Conservation (phyloP, 78 protist species). For the Blattamonas nauphoetae region DNA sequence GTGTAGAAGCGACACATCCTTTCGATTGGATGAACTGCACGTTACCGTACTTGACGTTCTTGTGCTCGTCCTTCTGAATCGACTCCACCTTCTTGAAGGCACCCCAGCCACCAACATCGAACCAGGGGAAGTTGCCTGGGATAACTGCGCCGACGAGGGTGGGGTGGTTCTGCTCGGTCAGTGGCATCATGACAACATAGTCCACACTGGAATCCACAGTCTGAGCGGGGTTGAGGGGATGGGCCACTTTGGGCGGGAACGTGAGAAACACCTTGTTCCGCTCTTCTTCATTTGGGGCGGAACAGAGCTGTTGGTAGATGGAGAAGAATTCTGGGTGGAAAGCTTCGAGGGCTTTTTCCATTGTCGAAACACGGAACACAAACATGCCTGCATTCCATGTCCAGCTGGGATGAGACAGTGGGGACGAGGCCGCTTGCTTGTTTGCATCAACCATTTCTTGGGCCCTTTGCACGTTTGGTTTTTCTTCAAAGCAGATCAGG, state of each 20-base stretch:
- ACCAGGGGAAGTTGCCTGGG: slow-evolving; percentile 29
- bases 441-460: slow-evolving; percentile 10
- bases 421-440: background rate
- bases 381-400: slow-evolving; percentile 40
- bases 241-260: slow-evolving; percentile 8
- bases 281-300: background rate
- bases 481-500: slow-evolving; percentile 8
- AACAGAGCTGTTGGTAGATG: background rate
- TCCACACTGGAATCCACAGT: slow-evolving; percentile 17
- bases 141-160: background rate
- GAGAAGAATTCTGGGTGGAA: background rate
- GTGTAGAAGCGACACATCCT: no score
- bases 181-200: slow-evolving; percentile 23
- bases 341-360: background rate
- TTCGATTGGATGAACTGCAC: no score
- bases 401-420: slow-evolving; percentile 10
- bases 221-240: background rate
- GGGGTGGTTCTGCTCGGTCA: background rate
- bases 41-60: slow-evolving; percentile 13
- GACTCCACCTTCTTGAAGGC: slow-evolving; percentile 14
- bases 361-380: background rate
- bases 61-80: background rate
- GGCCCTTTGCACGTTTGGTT: slow-evolving; percentile 5
- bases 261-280: background rate
- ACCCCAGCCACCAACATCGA: slow-evolving; percentile 24